Base-by-base conservation (phyloP, 345 rosid genomes). In the Citrus australasica region DNA sequence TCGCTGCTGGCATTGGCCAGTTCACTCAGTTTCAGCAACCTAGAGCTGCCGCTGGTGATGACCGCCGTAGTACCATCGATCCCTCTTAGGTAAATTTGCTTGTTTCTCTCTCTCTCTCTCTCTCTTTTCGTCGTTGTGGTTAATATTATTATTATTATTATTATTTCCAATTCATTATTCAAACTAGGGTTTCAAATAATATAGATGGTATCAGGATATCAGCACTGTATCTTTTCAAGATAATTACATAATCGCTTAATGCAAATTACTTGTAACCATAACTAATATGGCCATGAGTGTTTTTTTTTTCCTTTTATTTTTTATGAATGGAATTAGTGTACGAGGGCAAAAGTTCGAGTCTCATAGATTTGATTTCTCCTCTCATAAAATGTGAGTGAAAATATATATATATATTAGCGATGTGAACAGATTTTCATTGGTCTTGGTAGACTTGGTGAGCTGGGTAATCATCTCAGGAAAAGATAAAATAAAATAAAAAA, bases 1-100 rank as follows among this genome's bases (percentile, higher is more conserved):
- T 92, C 0, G 93, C 62, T 0, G 83, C 90, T 4, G 84, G 88
- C 55, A 82, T 91, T 37, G 97, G 97, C 30, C 98, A 89, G 51
- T 89, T 94, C 60, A 86, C 88, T 53, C 98, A 89, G 90, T 95
- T 89, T 66, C 98, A 95, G 87, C 98, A 88, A 84, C 86, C 92
- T 0, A 81, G 98, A 71, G 87, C 97, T 0, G 98, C 97, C 2
- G 88, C 89, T 2, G 92, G 89, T 40, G 98, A 94, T 9, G 95
- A 92, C 64, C 90, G 92, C 77, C 91, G 95, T 67, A 89, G 95
- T 69, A 87, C 91, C 81, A 90, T 95, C 79, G 93, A 92, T 73
- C 97, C 95, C 13, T 95, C 98, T 82, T 92, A 86, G 84, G 85
- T 61, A n/a, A 10, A 61, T 61, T 61, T 8, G 65, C 6, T 25